phyloP scores from a whole-genome alignment of 2,329 filamentous ascomycete species.

The Podosphaera leucotricha region DNA sequence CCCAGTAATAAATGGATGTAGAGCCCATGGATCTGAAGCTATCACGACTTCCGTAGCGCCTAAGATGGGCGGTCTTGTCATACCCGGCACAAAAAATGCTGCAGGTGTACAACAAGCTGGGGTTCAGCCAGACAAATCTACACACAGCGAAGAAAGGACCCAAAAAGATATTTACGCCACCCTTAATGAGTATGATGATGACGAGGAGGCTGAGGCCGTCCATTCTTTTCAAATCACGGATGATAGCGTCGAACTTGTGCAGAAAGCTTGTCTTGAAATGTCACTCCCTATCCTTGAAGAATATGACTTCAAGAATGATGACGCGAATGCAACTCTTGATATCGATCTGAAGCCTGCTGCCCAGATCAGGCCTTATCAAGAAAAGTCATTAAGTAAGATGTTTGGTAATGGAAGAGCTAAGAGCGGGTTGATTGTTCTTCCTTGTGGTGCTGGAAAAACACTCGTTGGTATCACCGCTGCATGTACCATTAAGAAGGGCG shows the following conservation, averaged over 20 bases:
- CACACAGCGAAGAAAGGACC: constrained; percentile 27
- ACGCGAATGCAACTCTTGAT: constrained; percentile 69
- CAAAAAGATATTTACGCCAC: constrained; percentile 48
- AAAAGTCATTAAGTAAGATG: constrained; percentile 97
- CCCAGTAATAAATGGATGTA: constrained; percentile 52
- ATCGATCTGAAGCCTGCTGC: constrained; percentile 81
- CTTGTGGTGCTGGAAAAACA: constrained; percentile 92
- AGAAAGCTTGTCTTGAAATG: constrained; percentile 71
- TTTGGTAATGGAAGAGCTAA: constrained; percentile 95
- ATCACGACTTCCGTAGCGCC: constrained; percentile 65
- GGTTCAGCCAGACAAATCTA: constrained; percentile 19
- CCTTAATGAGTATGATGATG: constrained; percentile 53
- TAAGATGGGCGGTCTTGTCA: constrained; percentile 69
- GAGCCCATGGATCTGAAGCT: constrained; percentile 44
- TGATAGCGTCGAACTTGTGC: constrained; percentile 60
- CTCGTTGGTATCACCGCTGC: constrained; percentile 95
- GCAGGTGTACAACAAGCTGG: constrained; percentile 60
- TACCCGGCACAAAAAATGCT: constrained; percentile 83
- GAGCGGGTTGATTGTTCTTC: constrained; percentile 90
- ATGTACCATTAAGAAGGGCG: constrained; percentile 91
- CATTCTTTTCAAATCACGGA: constrained; percentile 84
- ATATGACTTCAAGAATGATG: constrained; percentile 89
- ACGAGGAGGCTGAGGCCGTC: constrained; percentile 68
- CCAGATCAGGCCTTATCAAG: constrained; percentile 83
- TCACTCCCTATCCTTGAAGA: constrained; percentile 80